These are phyloP conservation scores for Colletotrichum shisoi DNA, from an alignment of 2,329 filamentous ascomycete genomes.

Conservation along the genomic window DNA sequence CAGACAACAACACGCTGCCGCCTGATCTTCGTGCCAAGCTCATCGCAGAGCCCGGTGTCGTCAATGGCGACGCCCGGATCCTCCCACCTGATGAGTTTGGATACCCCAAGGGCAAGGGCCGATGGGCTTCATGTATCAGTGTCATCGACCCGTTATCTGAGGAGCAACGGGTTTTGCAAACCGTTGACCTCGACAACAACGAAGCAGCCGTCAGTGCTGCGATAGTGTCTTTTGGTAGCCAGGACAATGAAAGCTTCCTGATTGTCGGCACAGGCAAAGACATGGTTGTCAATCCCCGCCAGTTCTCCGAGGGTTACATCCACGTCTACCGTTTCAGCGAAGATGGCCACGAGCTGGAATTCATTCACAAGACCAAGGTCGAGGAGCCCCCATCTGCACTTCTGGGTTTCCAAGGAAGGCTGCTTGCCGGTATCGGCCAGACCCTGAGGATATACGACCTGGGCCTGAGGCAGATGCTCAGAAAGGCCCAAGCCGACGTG, in stretches of 20 bases:
- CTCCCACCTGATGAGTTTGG: conserved; percentile 86
- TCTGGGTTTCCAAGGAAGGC: conserved; percentile 87
- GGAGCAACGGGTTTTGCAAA: conserved; percentile 74
- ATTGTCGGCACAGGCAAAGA: conserved; percentile 94
- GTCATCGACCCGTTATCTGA: conserved; percentile 83
- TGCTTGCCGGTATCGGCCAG: conserved; percentile 85
- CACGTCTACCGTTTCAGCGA: conserved; percentile 92
- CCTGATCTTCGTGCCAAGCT: conserved; percentile 79
- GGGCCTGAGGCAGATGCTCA: conserved; percentile 88
- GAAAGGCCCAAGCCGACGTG: conserved; percentile 86
- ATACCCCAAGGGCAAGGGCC: conserved; percentile 80
- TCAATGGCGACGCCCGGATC: conserved; percentile 75
- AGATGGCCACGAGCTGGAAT: conserved; percentile 85
- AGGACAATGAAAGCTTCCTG: conserved; percentile 89
- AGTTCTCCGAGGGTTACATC: conserved; percentile 81
- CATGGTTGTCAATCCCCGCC: conserved; percentile 78
- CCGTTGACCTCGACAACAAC: conserved; percentile 84
- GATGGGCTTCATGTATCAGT: conserved; percentile 96
- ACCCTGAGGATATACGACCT: conserved; percentile 89
- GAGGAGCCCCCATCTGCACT: conserved; percentile 90
- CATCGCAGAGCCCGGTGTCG: conserved; percentile 72
- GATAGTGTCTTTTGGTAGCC: conserved; percentile 84
- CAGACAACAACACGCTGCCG: conserved; percentile 90
- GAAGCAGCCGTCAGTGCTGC: conserved; percentile 89
- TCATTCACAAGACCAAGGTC: conserved; percentile 95